Evolutionary conservation across 164 flowering plant genomes (phyloP), one percentile per base, ranked within the genome.

Genomic region (Vitis labrusca): DNA sequence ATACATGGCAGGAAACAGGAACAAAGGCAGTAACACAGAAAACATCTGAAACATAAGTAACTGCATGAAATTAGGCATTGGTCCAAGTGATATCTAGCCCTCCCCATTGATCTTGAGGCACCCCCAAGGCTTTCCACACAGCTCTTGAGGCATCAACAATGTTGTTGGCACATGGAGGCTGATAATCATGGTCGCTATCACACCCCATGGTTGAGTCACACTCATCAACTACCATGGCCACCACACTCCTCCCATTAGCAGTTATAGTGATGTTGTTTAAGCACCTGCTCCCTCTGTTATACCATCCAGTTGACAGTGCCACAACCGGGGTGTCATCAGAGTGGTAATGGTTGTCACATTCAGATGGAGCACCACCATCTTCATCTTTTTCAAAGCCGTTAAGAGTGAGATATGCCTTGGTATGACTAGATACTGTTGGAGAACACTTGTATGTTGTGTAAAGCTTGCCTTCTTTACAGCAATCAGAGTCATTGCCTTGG

Each of bases 241-340:
- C 23, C 23, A 19, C 23, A 19, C 23, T 19, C 23, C 23, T 19
- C 60, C 78, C 78, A 19, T 71, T 63, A 2, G 52, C 72, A 4
- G 44, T 49, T 5, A 76, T 67, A 1, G 16, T 63, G 15, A 76
- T 58, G 12, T 67, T 23, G 14, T 63, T 63, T 1, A 30, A 48
- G 50, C 75, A 76, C 44, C 78, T 53, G 15, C 10, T 14, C 49
- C 75, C 63, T 0, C 57, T 30, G 10, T 55, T 63, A 54, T 48
- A 76, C 75, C 78, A 76, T 5, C 78, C 78, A 2, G 78, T 76
- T 1, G 74, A 71, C 11, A 76, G 75, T 1, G 78, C 74, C 56
- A 71, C 71, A 7, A 75, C 65, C 1, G 63, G 63, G 3, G 59
- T n/a, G 44, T 37, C 44, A 37, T 37, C 44, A 37, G 44, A 37